Percentiles rank a stretch among this genome's conserved stretches.
Evolutionary conservation across 2,329 filamentous ascomycete species (phyloP).

Genomic region (Colletotrichum sp.): DNA sequence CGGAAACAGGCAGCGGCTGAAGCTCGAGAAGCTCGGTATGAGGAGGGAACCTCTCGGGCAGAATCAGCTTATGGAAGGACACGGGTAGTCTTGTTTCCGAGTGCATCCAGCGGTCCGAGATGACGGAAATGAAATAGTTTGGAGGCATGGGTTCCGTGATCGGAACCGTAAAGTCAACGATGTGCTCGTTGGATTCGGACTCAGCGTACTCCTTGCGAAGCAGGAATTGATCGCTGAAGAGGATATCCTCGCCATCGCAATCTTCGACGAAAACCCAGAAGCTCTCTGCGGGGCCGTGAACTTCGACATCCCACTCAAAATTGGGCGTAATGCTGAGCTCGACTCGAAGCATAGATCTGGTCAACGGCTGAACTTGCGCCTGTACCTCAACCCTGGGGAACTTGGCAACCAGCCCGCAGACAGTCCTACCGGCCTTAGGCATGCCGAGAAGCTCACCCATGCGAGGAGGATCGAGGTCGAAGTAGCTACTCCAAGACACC

Average conservation of each 20-base stretch:
- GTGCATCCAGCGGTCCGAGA: constrained; percentile 98
- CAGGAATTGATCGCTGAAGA: constrained; percentile 94
- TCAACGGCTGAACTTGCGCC: constrained; percentile 93
- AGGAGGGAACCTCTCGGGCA: constrained; percentile 94
- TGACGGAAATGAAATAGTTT: constrained; percentile 95
- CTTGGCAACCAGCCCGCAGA: constrained; percentile 86
- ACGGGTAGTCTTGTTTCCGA: constrained; percentile 92
- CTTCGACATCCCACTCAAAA: constrained; percentile 90
- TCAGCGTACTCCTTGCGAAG: constrained; percentile 88
- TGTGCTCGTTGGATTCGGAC: constrained; percentile 87
- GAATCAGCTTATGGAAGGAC: constrained; percentile 91
- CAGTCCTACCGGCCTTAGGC: constrained; percentile 83
- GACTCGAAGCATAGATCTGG: constrained; percentile 87
- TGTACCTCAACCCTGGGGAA: constrained; percentile 93
- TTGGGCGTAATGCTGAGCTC: constrained; percentile 92
- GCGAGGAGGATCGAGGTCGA: constrained; percentile 92
- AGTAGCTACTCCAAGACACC: constrained; percentile 91
- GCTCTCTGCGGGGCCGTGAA: constrained; percentile 87
- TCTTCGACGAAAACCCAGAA: constrained; percentile 99
- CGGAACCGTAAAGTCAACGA: constrained; percentile 94
- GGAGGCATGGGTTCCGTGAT: constrained; percentile 98
- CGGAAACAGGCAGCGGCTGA: constrained; percentile 87
- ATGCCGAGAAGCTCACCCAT: constrained; percentile 95
- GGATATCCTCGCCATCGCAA: constrained; percentile 93
- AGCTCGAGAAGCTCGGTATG: constrained; percentile 92